Conservation (phyloP, 108 stramenopile genomes). For the Cyclotella baltica region DNA sequence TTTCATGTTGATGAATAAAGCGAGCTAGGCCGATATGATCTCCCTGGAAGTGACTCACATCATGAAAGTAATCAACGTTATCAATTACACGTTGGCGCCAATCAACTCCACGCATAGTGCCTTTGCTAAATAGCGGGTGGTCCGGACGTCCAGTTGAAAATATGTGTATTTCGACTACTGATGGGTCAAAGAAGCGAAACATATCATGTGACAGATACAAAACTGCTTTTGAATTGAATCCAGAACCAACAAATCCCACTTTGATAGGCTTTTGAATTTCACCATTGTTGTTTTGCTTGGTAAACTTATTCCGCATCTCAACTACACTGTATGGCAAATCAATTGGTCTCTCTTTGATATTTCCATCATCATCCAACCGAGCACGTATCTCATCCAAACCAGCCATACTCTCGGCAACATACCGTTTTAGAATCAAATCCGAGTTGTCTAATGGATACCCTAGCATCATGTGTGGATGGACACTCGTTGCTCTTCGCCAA, state of each 20-base stretch:
- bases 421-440: constrained; percentile 68
- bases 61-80: constrained; percentile 83
- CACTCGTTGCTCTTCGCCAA: constrained; percentile 75
- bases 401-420: constrained; percentile 77
- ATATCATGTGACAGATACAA: constrained; percentile 87
- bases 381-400: constrained; percentile 78
- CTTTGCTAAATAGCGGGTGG: constrained; percentile 68
- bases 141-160: constrained; percentile 80
- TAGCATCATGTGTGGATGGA: constrained; percentile 78
- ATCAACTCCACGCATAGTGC: constrained; percentile 86
- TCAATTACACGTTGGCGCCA: constrained; percentile 80
- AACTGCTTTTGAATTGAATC: constrained; percentile 89
- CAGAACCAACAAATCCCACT: constrained; percentile 81
- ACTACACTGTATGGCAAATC: constrained; percentile 73
- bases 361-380: constrained; percentile 41
- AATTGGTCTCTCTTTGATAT: constrained; percentile 56
- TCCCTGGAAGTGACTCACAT: constrained; percentile 57
- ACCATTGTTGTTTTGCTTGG: not conserved
- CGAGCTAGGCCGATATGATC: constrained; percentile 78
- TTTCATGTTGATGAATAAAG: constrained; percentile 73
- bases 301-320: constrained; percentile 49
- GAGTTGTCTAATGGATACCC: constrained; percentile 69
- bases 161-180: constrained; percentile 79
- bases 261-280: constrained; percentile 23
- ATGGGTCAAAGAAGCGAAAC: constrained; percentile 85